Evolutionary conservation across 2,329 filamentous ascomycete species (phyloP).

Genomic region (Scytalidium lignicola): DNA sequence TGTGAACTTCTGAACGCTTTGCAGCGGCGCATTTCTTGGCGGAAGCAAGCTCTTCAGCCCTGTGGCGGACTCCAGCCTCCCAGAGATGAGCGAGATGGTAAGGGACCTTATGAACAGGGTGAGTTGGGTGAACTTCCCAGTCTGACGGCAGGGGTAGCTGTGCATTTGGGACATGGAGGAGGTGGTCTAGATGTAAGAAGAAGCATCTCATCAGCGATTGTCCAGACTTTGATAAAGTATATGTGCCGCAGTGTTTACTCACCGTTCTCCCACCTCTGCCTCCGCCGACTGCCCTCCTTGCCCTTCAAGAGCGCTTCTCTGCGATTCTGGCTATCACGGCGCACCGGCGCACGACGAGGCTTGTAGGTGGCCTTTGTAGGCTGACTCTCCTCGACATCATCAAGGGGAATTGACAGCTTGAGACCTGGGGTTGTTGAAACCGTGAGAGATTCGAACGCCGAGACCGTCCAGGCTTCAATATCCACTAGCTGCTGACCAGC

Average conservation of each 20-base stretch:
- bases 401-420: slow-evolving; percentile 70
- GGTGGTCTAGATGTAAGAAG: slow-evolving; percentile 55
- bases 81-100: slow-evolving; percentile 87
- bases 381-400: slow-evolving; percentile 40
- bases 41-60: slow-evolving; percentile 43
- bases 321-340: slow-evolving; percentile 55
- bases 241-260: slow-evolving; percentile 24
- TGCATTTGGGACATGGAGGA: slow-evolving; percentile 80
- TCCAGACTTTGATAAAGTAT: background rate
- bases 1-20: slow-evolving; percentile 11
- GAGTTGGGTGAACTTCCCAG: slow-evolving; percentile 77
- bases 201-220: slow-evolving; percentile 4
- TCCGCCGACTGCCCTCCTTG: slow-evolving; percentile 81
- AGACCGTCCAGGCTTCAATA: slow-evolving; percentile 64
- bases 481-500: slow-evolving; percentile 39
- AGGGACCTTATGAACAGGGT: slow-evolving; percentile 72
- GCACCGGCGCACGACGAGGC: slow-evolving; percentile 30
- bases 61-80: slow-evolving; percentile 58
- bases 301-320: slow-evolving; percentile 62
- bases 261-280: slow-evolving; percentile 96
- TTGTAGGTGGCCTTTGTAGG: slow-evolving; percentile 25
- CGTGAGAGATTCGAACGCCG: slow-evolving; percentile 49
- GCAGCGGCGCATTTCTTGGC: slow-evolving; percentile 31
- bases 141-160: slow-evolving; percentile 78
- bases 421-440: slow-evolving; percentile 53